Evolutionary conservation across 805 yeast genomes (phyloP).

Genomic region (Yueomyces sp.): DNA sequence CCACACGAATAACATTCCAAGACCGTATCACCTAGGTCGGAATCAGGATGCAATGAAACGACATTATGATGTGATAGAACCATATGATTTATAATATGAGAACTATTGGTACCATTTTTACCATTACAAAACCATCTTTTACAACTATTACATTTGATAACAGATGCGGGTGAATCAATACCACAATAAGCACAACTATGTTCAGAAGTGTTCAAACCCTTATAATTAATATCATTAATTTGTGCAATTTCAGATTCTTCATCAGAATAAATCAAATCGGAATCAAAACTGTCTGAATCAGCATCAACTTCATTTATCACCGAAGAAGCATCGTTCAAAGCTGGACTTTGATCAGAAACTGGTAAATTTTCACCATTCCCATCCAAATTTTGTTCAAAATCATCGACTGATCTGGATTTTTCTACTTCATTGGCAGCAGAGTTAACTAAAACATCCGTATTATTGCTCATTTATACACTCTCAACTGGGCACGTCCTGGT

Average conservation of each 20-base stretch:
- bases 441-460: background rate
- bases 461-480: background rate
- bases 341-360: too few species aligned
- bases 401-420: background rate
- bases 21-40: conserved; percentile 75
- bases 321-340: too few species aligned
- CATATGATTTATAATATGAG: conserved; percentile 79
- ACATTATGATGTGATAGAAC: conserved; percentile 66
- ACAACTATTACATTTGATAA: conserved; percentile 67
- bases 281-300: background rate
- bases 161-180: conserved; percentile 44
- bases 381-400: too few species aligned
- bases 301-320: background rate
- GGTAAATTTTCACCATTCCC: too few species aligned
- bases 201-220: conserved; percentile 12
- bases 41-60: conserved; percentile 64
- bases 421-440: background rate
- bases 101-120: conserved; percentile 40
- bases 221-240: background rate
- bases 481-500: too few species aligned
- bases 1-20: conserved; percentile 91
- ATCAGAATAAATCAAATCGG: background rate
- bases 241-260: conserved; percentile 1
- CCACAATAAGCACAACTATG: conserved; percentile 64
- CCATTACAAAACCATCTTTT: conserved; percentile 85